Base-by-base conservation (phyloP, 306 rosid species). In the Prunus padus region DNA sequence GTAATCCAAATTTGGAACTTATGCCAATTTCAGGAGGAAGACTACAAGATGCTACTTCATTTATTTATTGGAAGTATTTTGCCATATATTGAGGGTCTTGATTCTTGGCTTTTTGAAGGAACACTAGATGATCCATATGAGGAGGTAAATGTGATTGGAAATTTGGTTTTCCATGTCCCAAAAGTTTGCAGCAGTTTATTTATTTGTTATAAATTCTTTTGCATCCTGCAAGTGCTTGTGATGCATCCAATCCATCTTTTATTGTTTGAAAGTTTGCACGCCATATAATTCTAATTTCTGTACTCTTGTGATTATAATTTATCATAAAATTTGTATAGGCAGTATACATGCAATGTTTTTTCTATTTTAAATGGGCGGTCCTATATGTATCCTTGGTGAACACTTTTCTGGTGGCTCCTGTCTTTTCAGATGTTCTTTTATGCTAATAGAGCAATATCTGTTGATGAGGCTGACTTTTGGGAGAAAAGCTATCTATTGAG, bases 31-130 rank as follows among this genome's bases (percentile, higher is more conserved):
- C 89, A 92, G 98, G 98, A 87, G 79, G 97, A 95, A 79, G 89
- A 88, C 83, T 92, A 95, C 77, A 96, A 83, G 69, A 92, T 89
- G 96, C 79, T 87, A 33, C 97, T 95, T 80, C 83, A 85, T 83
- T 86, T 95, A 81, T 92, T 87, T 82, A 79, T 90, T 79, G 98
- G 89, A 76, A 92, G 97, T 87, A 74, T 95, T 71, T 86, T 95
- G 87, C 97, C 98, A 14, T 90, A 90, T 70, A 82, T 95, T 44
- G 95, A 95, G 88, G 91, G 90, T 80, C 96, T 95, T 70, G 98
- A 95, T 90, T 95, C 95, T 47, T 95, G 98, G 97, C 96, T 95
- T 87, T 95, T 95, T 84, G 98, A 95, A 78, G 98, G 98, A 84
- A 84, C 86, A 71, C 95, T 95, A 45, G 91, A 94, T 73, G 97